Conservation (phyloP, 139 green algal species). For the Chloropicon primus region DNA sequence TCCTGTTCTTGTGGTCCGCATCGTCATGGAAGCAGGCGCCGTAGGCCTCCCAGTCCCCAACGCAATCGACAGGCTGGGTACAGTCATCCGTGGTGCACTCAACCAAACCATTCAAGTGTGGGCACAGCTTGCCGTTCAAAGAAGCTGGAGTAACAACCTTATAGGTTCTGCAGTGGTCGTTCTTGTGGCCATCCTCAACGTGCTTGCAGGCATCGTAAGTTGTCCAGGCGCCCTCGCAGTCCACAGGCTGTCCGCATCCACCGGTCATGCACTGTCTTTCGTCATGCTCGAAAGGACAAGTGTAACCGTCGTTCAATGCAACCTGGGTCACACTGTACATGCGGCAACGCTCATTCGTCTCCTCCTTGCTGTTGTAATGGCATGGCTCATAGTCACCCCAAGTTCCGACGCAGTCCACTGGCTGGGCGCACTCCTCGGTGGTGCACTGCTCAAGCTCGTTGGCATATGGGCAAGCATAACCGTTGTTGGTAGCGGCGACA, state of each 20-base stretch:
- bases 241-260: not conserved
- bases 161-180: not conserved
- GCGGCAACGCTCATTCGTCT: not conserved
- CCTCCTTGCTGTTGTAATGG: not conserved
- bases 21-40: not conserved
- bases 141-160: not conserved
- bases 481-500: not conserved
- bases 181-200: not conserved
- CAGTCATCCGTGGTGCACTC: not conserved
- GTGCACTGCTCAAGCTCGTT: not conserved
- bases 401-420: not conserved
- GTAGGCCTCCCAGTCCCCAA: not conserved
- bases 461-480: not conserved
- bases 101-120: not conserved
- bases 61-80: not conserved
- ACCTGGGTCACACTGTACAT: not conserved
- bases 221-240: not conserved
- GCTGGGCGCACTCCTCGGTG: not conserved
- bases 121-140: not conserved
- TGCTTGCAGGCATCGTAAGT: not conserved
- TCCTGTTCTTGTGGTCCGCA: not conserved
- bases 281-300: not conserved
- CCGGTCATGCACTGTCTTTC: not conserved
- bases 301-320: not conserved
- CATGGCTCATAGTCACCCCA: not conserved